phyloP scores from a whole-genome alignment of 257 asterid genomes.

The Henckelia pumila region DNA sequence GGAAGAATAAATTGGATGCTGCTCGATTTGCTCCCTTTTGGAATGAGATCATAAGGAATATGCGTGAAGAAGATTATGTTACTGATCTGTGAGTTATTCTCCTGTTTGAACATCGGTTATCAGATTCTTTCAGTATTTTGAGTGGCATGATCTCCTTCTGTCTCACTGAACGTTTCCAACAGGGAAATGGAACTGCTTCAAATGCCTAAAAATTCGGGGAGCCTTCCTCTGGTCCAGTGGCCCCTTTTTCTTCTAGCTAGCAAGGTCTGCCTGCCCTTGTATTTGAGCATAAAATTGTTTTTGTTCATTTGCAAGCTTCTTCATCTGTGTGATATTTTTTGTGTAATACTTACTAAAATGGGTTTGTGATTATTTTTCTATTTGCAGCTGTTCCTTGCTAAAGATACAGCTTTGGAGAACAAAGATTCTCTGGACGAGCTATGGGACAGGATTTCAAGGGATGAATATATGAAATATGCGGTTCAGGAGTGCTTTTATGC shows the following conservation, averaged over 20 bases:
- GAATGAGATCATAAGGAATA: slow-evolving; percentile 84
- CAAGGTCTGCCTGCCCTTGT: slow-evolving; percentile 65
- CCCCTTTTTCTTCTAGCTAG: slow-evolving; percentile 94
- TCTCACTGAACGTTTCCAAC: slow-evolving; percentile 20
- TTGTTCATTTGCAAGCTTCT: slow-evolving; percentile 12
- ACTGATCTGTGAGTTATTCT: slow-evolving; percentile 58
- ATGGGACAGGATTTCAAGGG: slow-evolving; percentile 92
- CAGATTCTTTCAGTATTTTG: slow-evolving; percentile 13
- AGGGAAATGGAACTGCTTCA: slow-evolving; percentile 95
- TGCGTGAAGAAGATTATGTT: slow-evolving; percentile 93
- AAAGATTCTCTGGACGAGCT: slow-evolving; percentile 82
- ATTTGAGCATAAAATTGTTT: slow-evolving; percentile 18
- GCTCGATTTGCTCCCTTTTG: slow-evolving; percentile 93
- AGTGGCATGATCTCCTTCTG: slow-evolving; percentile 21
- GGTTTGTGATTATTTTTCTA: slow-evolving; percentile 11
- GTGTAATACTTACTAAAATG: slow-evolving; percentile 17
- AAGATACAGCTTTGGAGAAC: slow-evolving; percentile 82
- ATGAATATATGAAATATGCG: slow-evolving; percentile 94
- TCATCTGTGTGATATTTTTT: slow-evolving; percentile 21
- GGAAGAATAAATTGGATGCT: slow-evolving; percentile 70
- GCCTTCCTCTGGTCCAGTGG: slow-evolving; percentile 83
- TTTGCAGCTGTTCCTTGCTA: slow-evolving; percentile 76
- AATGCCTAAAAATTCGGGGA: slow-evolving; percentile 80
- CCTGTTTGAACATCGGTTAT: slow-evolving; percentile 20
- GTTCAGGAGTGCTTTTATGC: slow-evolving; percentile 82